A percentile compares a stretch with the other conserved stretches of the same genome.
Conservation (phyloP, 345 rosid genomes). For the Eucalyptus erythrocorys region DNA sequence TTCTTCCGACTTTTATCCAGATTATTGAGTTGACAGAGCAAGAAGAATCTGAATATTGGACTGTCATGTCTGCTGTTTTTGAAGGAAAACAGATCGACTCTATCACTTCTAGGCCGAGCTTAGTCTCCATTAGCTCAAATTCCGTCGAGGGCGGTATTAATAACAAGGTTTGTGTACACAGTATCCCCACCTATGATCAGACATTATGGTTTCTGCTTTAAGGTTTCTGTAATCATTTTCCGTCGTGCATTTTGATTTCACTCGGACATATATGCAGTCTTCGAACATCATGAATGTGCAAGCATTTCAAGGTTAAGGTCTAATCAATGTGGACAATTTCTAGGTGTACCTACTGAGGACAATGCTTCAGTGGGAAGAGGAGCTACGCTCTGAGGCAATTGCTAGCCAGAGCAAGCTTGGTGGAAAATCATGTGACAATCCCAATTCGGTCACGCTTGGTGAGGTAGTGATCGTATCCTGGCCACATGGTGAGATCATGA, state of each 20-base stretch:
- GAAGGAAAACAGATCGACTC: conserved; percentile 49
- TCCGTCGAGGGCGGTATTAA: conserved; percentile 44
- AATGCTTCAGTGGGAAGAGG: conserved; percentile 74
- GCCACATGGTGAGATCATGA: conserved; percentile 64
- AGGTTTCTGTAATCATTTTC: background rate
- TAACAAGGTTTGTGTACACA: conserved; percentile 37
- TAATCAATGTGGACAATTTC: background rate
- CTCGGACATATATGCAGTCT: background rate
- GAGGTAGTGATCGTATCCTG: conserved; percentile 58
- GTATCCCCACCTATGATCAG: background rate
- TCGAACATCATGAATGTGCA: background rate
- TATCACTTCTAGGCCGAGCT: conserved; percentile 12
- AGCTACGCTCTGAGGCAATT: conserved; percentile 31
- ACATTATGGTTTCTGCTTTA: background rate
- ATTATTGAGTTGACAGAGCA: conserved; percentile 43
- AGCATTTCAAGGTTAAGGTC: background rate
- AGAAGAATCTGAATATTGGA: conserved; percentile 62
- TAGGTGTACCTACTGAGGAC: conserved; percentile 59
- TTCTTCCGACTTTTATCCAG: conserved; percentile 65
- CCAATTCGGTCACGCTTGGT: conserved; percentile 18
- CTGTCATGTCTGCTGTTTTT: conserved; percentile 47
- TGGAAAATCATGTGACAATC: background rate
- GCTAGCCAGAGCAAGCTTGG: conserved; percentile 12
- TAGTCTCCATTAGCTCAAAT: conserved; percentile 15
- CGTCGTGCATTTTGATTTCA: background rate